Evolutionary conservation across 176 grass and related monocot species (phyloP).

Genomic region (Rhynchospora tenuis): DNA sequence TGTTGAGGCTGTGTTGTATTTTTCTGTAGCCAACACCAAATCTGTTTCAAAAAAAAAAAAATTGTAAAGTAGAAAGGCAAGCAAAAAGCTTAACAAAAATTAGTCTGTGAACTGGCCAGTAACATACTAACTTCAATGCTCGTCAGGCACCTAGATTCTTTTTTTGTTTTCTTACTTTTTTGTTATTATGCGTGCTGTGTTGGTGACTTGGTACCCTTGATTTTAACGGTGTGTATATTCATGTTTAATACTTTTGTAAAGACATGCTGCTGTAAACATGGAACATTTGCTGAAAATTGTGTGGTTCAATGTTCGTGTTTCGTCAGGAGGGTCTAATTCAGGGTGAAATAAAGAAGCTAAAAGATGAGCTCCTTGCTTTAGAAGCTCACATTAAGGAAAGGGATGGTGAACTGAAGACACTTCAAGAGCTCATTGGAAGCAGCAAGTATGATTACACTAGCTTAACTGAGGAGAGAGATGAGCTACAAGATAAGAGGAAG

Average conservation of each 20-base stretch:
- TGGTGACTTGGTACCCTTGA: neutral
- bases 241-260: neutral
- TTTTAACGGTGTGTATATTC: neutral
- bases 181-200: neutral
- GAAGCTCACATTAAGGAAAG: slow-evolving; percentile 56
- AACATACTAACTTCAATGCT: neutral
- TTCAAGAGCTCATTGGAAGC: slow-evolving; percentile 48
- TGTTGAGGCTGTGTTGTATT: neutral
- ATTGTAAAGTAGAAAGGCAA: neutral
- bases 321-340: slow-evolving; percentile 74
- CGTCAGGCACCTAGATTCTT: neutral
- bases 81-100: neutral
- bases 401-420: slow-evolving; percentile 48
- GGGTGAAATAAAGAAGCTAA: slow-evolving; percentile 90
- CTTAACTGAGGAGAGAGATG: slow-evolving; percentile 67
- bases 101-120: neutral
- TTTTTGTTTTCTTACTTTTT: neutral
- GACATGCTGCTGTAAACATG: neutral
- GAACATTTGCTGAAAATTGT: neutral
- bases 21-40: neutral
- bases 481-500: slow-evolving; percentile 89
- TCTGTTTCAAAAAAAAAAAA: neutral
- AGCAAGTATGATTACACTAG: slow-evolving; percentile 55
- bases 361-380: slow-evolving; percentile 58
- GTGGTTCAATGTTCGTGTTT: slow-evolving; percentile 24